Evolutionary conservation across 805 yeast genomes (phyloP).

Genomic region (Komagataella mondaviorum): DNA sequence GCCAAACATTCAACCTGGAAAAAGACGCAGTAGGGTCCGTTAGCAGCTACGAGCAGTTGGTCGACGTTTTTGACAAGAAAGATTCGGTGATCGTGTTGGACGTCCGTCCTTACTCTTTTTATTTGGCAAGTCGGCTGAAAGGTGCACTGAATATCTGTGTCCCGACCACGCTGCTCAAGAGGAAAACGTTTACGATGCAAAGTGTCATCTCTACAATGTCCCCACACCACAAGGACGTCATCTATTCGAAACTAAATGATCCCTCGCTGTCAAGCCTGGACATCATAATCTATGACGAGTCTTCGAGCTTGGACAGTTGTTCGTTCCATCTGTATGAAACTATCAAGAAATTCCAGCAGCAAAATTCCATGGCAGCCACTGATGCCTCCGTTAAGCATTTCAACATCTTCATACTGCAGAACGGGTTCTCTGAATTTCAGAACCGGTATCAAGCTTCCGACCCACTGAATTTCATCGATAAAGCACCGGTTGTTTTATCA

Average conservation of each 20-base stretch:
- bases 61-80: not conserved
- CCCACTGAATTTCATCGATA: not conserved
- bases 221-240: constrained; percentile 9
- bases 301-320: constrained; percentile 11
- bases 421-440: constrained; percentile 1
- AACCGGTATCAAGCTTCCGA: not conserved
- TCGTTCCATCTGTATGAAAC: constrained; percentile 19
- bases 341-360: constrained; percentile 1
- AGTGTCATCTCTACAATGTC: constrained; percentile 20
- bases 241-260: constrained; percentile 2
- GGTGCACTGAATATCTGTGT: constrained; percentile 24
- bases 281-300: constrained; percentile 21
- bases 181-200: constrained; percentile 20
- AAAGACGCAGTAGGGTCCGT: not conserved
- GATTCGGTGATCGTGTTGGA: constrained; percentile 13
- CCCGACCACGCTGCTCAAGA: constrained; percentile 28
- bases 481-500: not conserved
- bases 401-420: constrained; percentile 1
- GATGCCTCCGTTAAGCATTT: not conserved
- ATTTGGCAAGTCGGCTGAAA: constrained; percentile 16
- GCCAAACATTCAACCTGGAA: not conserved
- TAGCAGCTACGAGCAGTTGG: not conserved
- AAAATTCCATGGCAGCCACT: not conserved
- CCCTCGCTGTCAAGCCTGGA: constrained; percentile 4
- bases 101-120: constrained; percentile 24